phyloP scores from a whole-genome alignment of 345 rosid genomes.

The Durio zibethinus region DNA sequence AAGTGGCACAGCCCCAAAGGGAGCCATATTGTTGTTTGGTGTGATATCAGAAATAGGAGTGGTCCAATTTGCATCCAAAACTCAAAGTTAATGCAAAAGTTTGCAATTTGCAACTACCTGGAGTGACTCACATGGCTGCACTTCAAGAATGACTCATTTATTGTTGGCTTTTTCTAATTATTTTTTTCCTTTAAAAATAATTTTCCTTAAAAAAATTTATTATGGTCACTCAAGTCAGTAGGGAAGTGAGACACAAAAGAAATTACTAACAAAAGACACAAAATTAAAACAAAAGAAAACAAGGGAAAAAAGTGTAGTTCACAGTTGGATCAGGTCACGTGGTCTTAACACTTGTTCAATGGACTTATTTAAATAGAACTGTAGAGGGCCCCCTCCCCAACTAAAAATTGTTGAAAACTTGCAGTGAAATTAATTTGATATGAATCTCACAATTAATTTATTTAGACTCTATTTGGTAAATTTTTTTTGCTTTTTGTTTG shows the following conservation, averaged over 20 bases:
- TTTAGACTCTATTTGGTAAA: too few species aligned
- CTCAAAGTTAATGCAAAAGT: background rate
- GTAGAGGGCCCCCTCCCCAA: background rate
- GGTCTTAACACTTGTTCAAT: background rate
- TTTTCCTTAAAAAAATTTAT: background rate
- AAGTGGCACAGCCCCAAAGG: background rate
- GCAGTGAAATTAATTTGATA: background rate
- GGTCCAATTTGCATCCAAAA: background rate
- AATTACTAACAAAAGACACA: background rate
- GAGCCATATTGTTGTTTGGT: background rate
- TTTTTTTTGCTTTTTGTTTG: too few species aligned
- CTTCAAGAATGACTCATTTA: background rate
- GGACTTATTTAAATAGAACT: background rate
- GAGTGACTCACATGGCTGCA: background rate
- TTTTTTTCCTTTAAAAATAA: background rate
- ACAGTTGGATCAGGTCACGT: background rate
- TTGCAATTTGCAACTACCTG: background rate
- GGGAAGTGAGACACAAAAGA: background rate
- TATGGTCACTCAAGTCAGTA: background rate
- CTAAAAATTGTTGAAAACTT: background rate
- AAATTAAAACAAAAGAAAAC: conserved; percentile 5
- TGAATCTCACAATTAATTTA: background rate
- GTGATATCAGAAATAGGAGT: background rate
- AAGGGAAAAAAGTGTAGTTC: background rate
- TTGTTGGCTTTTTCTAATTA: conserved; percentile 1